phyloP scores from a whole-genome alignment of 176 grass and related monocot species.

The Ananas comosus region DNA sequence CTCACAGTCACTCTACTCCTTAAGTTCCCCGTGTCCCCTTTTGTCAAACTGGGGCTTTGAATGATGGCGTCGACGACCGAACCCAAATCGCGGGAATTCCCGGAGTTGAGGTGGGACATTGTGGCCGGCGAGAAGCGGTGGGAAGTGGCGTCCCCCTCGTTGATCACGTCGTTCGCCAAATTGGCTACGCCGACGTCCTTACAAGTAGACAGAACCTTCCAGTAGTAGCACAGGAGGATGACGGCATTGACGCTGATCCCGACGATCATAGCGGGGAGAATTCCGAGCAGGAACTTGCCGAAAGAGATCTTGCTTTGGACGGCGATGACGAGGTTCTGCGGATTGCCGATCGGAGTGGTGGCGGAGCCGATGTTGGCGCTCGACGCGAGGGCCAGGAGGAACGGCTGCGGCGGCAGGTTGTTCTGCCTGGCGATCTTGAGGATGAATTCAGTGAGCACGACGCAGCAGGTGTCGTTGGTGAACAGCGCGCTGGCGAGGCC shows the following conservation, averaged over 20 bases:
- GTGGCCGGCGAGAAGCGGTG: constrained; percentile 87
- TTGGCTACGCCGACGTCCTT: constrained; percentile 32
- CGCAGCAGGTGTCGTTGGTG: constrained; percentile 97
- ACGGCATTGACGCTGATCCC: constrained; percentile 47
- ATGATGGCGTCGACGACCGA: not conserved
- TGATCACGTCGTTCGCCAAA: constrained; percentile 33
- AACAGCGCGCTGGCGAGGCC: constrained; percentile 83
- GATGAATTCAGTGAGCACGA: constrained; percentile 68
- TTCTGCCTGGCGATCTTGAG: constrained; percentile 92
- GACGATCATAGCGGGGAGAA: constrained; percentile 63
- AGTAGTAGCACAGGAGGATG: constrained; percentile 67
- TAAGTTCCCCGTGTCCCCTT: not conserved
- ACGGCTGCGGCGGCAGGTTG: constrained; percentile 66
- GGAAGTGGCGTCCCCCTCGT: constrained; percentile 61
- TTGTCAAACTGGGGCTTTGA: not conserved
- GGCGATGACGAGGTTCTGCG: constrained; percentile 93
- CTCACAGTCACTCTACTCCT: constrained; percentile 2
- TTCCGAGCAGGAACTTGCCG: constrained; percentile 45
- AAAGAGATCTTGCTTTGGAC: constrained; percentile 78
- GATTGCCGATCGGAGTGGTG: constrained; percentile 84
- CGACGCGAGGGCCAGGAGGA: constrained; percentile 69
- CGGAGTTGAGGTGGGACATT: constrained; percentile 57
- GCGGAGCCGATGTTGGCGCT: constrained; percentile 82
- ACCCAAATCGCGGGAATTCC: constrained; percentile 2
- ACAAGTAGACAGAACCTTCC: constrained; percentile 41